These are phyloP conservation scores for Peterozyma xylosa DNA, from an alignment of 805 yeast species.

Conservation along the genomic window DNA sequence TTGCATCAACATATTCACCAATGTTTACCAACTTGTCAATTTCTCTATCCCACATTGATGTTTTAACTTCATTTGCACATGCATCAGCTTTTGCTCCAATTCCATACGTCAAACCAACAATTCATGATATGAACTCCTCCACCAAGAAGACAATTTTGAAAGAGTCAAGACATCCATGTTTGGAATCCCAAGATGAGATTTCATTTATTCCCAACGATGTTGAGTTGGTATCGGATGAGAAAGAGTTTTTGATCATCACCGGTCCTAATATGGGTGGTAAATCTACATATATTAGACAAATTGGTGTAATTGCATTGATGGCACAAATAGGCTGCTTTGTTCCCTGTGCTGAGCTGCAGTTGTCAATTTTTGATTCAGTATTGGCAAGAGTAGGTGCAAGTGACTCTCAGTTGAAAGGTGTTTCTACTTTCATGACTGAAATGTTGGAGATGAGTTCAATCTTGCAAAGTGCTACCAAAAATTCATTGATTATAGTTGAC, in stretches of 20 bases:
- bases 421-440: slow-evolving; percentile 94
- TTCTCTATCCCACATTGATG: slow-evolving; percentile 71
- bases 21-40: slow-evolving; percentile 64
- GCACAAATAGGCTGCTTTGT: slow-evolving; percentile 87
- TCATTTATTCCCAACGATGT: slow-evolving; percentile 91
- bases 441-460: slow-evolving; percentile 93
- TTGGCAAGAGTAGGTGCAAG: slow-evolving; percentile 98
- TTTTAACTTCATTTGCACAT: slow-evolving; percentile 78
- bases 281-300: slow-evolving; percentile 84
- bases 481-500: slow-evolving; percentile 83
- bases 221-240: slow-evolving; percentile 41
- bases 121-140: slow-evolving; percentile 40
- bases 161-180: slow-evolving; percentile 90
- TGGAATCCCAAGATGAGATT: slow-evolving; percentile 87
- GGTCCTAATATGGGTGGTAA: slow-evolving; percentile 99
- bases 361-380: slow-evolving; percentile 83
- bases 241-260: slow-evolving; percentile 78
- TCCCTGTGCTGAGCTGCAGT: slow-evolving; percentile 70
- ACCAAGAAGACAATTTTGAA: slow-evolving; percentile 44
- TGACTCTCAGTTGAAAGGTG: slow-evolving; percentile 94
- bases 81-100: slow-evolving; percentile 75
- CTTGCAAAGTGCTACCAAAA: slow-evolving; percentile 66
- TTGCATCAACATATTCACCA: slow-evolving; percentile 75
- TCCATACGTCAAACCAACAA: slow-evolving; percentile 69
- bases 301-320: slow-evolving; percentile 81